phyloP scores from a whole-genome alignment of 306 rosid genomes.

The Quercus gilva region DNA sequence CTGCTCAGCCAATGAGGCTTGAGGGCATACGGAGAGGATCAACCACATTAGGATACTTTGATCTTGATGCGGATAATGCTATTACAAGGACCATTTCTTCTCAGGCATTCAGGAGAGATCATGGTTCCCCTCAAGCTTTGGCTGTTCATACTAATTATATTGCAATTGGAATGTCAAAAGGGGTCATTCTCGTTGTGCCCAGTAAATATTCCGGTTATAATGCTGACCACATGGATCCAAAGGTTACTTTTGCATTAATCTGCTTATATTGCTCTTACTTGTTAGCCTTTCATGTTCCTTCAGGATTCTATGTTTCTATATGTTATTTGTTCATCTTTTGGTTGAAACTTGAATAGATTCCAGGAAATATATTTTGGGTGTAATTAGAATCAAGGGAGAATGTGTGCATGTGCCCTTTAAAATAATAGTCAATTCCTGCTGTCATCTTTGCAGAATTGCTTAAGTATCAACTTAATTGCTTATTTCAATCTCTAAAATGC shows the following conservation, averaged over 20 bases:
- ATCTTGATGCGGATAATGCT: conserved; percentile 61
- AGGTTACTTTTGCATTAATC: conserved; percentile 44
- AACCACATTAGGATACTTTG: conserved; percentile 77
- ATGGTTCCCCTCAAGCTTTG: conserved; percentile 86
- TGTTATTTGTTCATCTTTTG: conserved; percentile 2
- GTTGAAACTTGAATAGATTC: conserved; percentile 16
- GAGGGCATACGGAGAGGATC: conserved; percentile 91
- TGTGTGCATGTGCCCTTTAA: background rate
- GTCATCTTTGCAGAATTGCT: background rate
- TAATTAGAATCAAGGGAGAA: background rate
- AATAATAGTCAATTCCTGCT: background rate
- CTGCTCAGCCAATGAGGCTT: conserved; percentile 97
- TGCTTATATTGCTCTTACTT: background rate
- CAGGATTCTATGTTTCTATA: background rate
- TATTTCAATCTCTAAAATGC: background rate
- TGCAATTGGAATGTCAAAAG: conserved; percentile 92
- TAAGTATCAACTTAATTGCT: background rate
- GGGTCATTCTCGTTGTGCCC: conserved; percentile 66
- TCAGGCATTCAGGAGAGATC: conserved; percentile 69
- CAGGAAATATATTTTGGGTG: background rate
- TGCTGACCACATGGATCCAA: conserved; percentile 71
- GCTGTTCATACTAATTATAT: conserved; percentile 79
- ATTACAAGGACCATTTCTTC: conserved; percentile 67
- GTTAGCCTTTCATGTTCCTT: background rate
- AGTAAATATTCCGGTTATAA: conserved; percentile 80